These are phyloP conservation scores for Arthrobotrys conoides DNA, from an alignment of 2,329 filamentous ascomycete species.

Conservation along the genomic window DNA sequence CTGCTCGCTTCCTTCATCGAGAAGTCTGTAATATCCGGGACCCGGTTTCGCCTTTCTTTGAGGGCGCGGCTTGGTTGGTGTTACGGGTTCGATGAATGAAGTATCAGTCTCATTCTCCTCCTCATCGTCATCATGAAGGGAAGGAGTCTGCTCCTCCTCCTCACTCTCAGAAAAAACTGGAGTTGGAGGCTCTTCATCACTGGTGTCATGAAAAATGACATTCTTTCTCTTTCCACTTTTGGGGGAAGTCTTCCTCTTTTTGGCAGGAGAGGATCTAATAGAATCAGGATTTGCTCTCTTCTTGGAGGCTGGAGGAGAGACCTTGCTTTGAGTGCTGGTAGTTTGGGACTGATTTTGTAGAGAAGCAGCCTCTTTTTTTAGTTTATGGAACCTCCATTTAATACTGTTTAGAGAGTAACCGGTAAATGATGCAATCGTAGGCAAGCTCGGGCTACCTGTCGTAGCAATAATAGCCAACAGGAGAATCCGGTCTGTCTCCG, in stretches of 20 bases:
- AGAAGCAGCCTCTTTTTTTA: constrained; percentile 28
- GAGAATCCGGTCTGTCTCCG: constrained; percentile 35
- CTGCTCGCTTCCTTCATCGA: constrained; percentile 31
- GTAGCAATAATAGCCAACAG: constrained; percentile 42
- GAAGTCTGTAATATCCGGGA: constrained; percentile 35
- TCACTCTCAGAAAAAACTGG: constrained; percentile 23
- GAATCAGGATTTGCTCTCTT: constrained; percentile 34
- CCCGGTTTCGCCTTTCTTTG: constrained; percentile 38
- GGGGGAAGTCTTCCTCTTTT: constrained; percentile 19
- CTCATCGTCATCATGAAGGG: neutral
- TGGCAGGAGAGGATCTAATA: constrained; percentile 4
- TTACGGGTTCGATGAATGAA: constrained; percentile 32
- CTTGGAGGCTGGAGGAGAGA: constrained; percentile 13
- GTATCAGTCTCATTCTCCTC: constrained; percentile 20
- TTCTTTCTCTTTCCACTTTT: constrained; percentile 26
- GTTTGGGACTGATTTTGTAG: neutral
- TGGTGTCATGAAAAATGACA: constrained; percentile 37
- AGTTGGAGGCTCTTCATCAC: constrained; percentile 41
- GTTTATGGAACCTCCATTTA: constrained; percentile 13
- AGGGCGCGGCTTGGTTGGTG: constrained; percentile 33
- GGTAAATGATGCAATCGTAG: constrained; percentile 20
- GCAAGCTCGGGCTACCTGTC: constrained; percentile 1
- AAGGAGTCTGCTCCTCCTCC: constrained; percentile 11
- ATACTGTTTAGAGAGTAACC: constrained; percentile 28
- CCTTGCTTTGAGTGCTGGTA: neutral